Percentiles rank a stretch among this genome's conserved stretches.
Evolutionary conservation across 2,329 filamentous ascomycete genomes (phyloP).

Genomic region (Mycosphaerelloides madeirae): DNA sequence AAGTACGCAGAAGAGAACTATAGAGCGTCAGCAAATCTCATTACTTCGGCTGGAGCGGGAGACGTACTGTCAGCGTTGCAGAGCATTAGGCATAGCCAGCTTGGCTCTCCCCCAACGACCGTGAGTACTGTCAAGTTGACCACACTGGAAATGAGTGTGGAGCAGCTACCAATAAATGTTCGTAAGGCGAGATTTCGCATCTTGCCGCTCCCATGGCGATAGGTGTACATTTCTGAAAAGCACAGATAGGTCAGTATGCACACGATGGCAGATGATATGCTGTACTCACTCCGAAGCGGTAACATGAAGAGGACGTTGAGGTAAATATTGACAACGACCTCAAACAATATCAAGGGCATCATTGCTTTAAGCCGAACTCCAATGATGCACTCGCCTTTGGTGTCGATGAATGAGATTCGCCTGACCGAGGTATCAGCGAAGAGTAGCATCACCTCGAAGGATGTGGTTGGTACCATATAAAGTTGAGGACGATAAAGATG

Average conservation of each 20-base stretch:
- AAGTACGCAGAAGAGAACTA: slow-evolving; percentile 14
- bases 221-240: slow-evolving; percentile 13
- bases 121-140: slow-evolving; percentile 14
- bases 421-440: slow-evolving; percentile 2
- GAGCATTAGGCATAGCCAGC: slow-evolving; percentile 15
- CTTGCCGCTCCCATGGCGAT: slow-evolving; percentile 11
- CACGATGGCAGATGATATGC: background rate
- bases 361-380: slow-evolving; percentile 10
- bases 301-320: slow-evolving; percentile 14
- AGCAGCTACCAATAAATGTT: slow-evolving; percentile 14
- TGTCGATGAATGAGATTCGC: slow-evolving; percentile 12
- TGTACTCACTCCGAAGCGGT: slow-evolving; percentile 11
- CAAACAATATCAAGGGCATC: slow-evolving; percentile 13
- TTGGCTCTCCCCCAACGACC: slow-evolving; percentile 9
- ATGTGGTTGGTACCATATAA: slow-evolving; percentile 8
- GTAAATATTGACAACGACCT: slow-evolving; percentile 13
- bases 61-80: slow-evolving; percentile 15
- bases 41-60: no score
- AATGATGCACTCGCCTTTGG: slow-evolving; percentile 9
- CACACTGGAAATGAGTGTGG: slow-evolving; percentile 11
- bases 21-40: background rate
- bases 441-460: background rate
- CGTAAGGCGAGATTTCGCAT: slow-evolving; percentile 11
- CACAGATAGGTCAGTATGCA: background rate
- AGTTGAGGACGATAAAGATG: slow-evolving; percentile 10